These are phyloP conservation scores for Centella asiatica DNA, from an alignment of 129 eudicot genomes.

Conservation along the genomic window DNA sequence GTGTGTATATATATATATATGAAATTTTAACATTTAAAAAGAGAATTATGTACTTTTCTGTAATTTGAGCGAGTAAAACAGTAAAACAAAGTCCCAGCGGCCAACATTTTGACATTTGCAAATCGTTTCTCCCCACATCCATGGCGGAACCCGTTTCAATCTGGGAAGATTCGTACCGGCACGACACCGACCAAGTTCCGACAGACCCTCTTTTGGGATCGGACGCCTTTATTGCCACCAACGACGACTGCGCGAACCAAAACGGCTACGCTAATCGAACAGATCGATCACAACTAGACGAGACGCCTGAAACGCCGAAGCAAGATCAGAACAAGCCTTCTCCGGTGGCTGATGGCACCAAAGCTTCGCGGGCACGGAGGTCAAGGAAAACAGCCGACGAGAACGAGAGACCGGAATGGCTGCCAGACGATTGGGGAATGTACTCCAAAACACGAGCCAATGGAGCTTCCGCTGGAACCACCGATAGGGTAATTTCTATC, in stretches of 20 bases:
- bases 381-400: neutral
- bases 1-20: no score
- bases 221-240: neutral
- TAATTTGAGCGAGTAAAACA: no score
- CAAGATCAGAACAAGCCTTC: neutral
- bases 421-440: neutral
- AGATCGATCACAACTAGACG: neutral
- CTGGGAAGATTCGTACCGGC: neutral
- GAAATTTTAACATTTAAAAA: no score
- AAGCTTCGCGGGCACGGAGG: neutral
- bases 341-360: neutral
- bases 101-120: no score
- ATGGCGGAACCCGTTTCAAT: no score
- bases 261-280: neutral
- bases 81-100: no score
- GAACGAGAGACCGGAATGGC: neutral
- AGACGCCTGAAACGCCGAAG: neutral
- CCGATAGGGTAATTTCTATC: neutral
- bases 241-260: neutral
- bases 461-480: neutral
- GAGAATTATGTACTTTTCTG: no score
- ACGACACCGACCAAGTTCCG: neutral
- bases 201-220: neutral
- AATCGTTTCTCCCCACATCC: no score
- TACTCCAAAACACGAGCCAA: neutral